Percentiles rank a stretch among this genome's conserved stretches.
phyloP scores from a whole-genome alignment of 129 eudicot species.

The Pulicaria dysenterica region DNA sequence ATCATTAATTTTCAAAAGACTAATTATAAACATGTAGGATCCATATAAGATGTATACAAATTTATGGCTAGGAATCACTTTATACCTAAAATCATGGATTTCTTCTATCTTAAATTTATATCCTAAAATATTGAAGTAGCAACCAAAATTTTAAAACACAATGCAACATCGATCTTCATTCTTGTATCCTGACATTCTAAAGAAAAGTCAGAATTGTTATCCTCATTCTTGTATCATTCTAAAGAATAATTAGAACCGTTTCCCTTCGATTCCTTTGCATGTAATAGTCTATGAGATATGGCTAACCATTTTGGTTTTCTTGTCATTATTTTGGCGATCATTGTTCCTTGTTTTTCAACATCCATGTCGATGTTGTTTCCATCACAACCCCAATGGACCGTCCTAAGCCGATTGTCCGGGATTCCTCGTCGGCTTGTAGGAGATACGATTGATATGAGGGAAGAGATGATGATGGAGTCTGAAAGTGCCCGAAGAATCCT shows the following conservation, averaged over 20 bases:
- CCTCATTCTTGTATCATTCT: neutral
- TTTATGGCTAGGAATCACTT: slow-evolving; percentile 17
- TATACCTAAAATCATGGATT: slow-evolving; percentile 15
- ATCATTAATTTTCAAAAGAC: neutral
- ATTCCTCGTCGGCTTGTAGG: slow-evolving; percentile 30
- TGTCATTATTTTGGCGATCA: slow-evolving; percentile 41
- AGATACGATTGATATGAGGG: slow-evolving; percentile 23
- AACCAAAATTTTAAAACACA: neutral
- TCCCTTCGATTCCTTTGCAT: slow-evolving; percentile 1
- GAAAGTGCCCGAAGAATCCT: slow-evolving; percentile 36
- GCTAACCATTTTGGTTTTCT: slow-evolving; percentile 33
- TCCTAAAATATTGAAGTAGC: neutral
- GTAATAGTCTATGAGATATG: slow-evolving; percentile 21
- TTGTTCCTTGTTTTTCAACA: slow-evolving; percentile 28
- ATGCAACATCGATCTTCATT: neutral
- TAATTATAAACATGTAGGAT: neutral
- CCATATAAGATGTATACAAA: neutral
- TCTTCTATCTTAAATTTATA: slow-evolving; percentile 4
- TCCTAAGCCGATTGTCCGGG: slow-evolving; percentile 2
- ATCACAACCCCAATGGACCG: slow-evolving; percentile 19
- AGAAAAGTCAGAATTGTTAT: neutral
- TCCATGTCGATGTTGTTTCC: slow-evolving; percentile 27
- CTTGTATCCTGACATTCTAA: neutral
- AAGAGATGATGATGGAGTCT: slow-evolving; percentile 32
- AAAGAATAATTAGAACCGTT: slow-evolving; percentile 3